A percentile compares a stretch with the other conserved stretches of the same genome.
phyloP scores from a whole-genome alignment of 2,329 filamentous ascomycete genomes.

The Escovopsis weberi region DNA sequence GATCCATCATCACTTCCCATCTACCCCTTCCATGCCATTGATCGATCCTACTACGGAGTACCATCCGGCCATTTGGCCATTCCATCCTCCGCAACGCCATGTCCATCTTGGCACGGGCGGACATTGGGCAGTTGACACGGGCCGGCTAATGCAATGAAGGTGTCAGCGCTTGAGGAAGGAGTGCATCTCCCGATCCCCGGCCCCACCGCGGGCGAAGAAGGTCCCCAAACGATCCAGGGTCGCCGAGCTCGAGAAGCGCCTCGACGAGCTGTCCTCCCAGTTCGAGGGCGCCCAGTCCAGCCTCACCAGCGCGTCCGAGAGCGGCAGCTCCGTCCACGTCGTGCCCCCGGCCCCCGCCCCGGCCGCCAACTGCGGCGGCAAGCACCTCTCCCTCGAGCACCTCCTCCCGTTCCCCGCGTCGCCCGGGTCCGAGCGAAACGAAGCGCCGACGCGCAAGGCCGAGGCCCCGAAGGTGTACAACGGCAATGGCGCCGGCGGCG shows the following conservation, averaged over 20 bases:
- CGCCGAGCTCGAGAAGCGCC: constrained; percentile 34
- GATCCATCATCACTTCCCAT: no score
- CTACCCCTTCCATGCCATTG: no score
- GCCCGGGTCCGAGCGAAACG: constrained; percentile 10
- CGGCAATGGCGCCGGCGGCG: constrained; percentile 5
- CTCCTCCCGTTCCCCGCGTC: constrained; percentile 19
- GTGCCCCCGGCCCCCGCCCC: constrained; percentile 1
- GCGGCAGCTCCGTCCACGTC: constrained; percentile 3
- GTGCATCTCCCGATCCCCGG: constrained; percentile 32
- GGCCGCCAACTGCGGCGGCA: neutral
- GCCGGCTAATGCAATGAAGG: constrained; percentile 13
- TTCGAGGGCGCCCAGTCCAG: constrained; percentile 16
- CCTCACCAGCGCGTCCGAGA: neutral
- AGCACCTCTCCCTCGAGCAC: constrained; percentile 17
- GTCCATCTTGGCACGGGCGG: no score
- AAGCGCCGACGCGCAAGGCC: constrained; percentile 10
- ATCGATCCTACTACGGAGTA: no score
- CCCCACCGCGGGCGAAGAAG: constrained; percentile 32
- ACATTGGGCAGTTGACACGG: no score
- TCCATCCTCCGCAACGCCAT: no score
- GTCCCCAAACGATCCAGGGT: constrained; percentile 32
- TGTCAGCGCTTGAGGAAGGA: constrained; percentile 33
- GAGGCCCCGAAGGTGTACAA: constrained; percentile 12
- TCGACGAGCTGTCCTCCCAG: constrained; percentile 33
- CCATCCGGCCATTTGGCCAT: no score